phyloP scores from a whole-genome alignment of 148 eudicot genomes.

The Linanthus parryae region DNA sequence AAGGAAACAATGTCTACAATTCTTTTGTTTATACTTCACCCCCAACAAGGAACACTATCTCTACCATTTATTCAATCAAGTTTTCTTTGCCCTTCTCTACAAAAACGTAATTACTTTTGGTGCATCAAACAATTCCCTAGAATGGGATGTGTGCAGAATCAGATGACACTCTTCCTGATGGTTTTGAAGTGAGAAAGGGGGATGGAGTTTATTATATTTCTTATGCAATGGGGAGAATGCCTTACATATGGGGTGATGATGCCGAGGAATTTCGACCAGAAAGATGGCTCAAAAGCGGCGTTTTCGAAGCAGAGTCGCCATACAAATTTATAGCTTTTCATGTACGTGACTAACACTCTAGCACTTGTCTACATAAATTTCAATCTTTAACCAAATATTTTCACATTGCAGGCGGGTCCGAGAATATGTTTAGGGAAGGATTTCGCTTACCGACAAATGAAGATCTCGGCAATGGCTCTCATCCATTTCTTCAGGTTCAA shows the following conservation, averaged over 20 bases:
- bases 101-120: too few relatives aligned
- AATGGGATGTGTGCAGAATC: slow-evolving; percentile 14
- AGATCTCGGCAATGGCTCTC: slow-evolving; percentile 49
- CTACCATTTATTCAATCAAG: too few relatives aligned
- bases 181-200: slow-evolving; percentile 63
- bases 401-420: slow-evolving; percentile 42
- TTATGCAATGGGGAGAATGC: slow-evolving; percentile 91
- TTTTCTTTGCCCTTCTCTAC: too few relatives aligned
- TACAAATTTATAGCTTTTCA: slow-evolving; percentile 83
- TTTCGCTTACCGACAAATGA: slow-evolving; percentile 71
- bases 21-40: too few relatives aligned
- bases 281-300: slow-evolving; percentile 75
- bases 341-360: slow-evolving; percentile 19
- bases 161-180: slow-evolving; percentile 78
- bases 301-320: slow-evolving; percentile 60
- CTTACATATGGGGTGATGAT: slow-evolving; percentile 69
- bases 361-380: neutral
- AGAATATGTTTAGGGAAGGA: slow-evolving; percentile 63
- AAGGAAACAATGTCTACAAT: too few relatives aligned
- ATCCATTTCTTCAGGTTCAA: slow-evolving; percentile 45
- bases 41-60: too few relatives aligned
- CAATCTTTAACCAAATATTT: neutral
- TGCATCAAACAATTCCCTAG: neutral
- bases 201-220: slow-evolving; percentile 63
- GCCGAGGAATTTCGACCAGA: slow-evolving; percentile 65